These are phyloP conservation scores for Protostelium mycophagum DNA, from an alignment of 78 protist species.

Conservation along the genomic window DNA sequence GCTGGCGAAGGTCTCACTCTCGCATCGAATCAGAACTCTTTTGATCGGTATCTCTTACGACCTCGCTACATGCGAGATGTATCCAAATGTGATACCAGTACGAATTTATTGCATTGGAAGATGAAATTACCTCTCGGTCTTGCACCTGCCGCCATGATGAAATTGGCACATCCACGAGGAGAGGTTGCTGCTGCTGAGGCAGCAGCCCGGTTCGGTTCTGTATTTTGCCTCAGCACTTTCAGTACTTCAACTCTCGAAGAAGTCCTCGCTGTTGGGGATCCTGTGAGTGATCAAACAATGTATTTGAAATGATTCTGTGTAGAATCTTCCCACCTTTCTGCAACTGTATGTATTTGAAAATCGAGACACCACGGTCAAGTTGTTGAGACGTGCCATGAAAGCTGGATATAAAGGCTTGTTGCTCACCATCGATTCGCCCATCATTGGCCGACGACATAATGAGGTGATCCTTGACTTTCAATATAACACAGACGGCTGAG, in stretches of 20 bases:
- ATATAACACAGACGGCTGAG: not conserved
- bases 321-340: no score
- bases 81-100: not conserved
- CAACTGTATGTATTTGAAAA: constrained; percentile 73
- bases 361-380: constrained; percentile 30
- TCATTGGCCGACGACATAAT: constrained; percentile 52
- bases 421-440: constrained; percentile 76
- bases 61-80: not conserved
- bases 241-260: constrained; percentile 64
- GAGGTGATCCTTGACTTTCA: constrained; percentile 10
- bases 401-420: constrained; percentile 44
- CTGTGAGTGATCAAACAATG: not conserved
- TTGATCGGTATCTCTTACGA: not conserved
- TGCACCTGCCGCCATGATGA: constrained; percentile 59
- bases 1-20: not conserved
- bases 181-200: constrained; percentile 31
- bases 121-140: not conserved
- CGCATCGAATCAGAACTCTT: not conserved
- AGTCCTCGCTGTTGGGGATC: constrained; percentile 7
- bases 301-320: constrained; percentile 3
- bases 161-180: constrained; percentile 37
- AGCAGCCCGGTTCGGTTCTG: constrained; percentile 26
- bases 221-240: constrained; percentile 34
- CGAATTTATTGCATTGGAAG: not conserved
- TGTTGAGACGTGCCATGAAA: constrained; percentile 54